A percentile compares a stretch with the other conserved stretches of the same genome.
phyloP scores from a whole-genome alignment of 306 rosid genomes.

The Ammopiptanthus mongolicus region DNA sequence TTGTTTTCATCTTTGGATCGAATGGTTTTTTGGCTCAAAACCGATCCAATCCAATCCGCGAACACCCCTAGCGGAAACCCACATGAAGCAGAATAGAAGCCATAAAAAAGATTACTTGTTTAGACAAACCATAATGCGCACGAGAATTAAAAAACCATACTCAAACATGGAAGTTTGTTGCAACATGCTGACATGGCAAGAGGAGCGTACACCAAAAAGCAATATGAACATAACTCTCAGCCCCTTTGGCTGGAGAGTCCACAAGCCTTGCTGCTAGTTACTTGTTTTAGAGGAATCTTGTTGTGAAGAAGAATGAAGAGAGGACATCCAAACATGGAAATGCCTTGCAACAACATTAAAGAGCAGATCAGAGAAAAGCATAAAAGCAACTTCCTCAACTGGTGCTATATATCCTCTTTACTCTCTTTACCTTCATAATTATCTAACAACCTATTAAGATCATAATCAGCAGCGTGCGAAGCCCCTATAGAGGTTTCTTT shows the following conservation, averaged over 20 bases:
- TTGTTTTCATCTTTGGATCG: too few relatives aligned
- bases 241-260: background rate
- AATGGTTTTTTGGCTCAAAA: too few relatives aligned
- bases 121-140: background rate
- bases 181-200: background rate
- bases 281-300: background rate
- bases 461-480: background rate
- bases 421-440: background rate
- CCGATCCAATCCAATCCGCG: too few relatives aligned
- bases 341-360: background rate
- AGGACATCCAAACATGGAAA: background rate
- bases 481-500: background rate
- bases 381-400: background rate
- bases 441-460: background rate
- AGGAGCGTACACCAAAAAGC: background rate
- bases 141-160: background rate
- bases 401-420: background rate
- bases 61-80: background rate
- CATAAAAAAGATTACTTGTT: background rate
- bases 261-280: background rate
- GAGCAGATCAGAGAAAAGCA: background rate
- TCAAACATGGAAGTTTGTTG: background rate
- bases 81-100: background rate
- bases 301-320: background rate
- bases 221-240: too few relatives aligned